phyloP scores from a whole-genome alignment of 2,329 filamentous ascomycete species.

The Pseudogymnoascus sp. region DNA sequence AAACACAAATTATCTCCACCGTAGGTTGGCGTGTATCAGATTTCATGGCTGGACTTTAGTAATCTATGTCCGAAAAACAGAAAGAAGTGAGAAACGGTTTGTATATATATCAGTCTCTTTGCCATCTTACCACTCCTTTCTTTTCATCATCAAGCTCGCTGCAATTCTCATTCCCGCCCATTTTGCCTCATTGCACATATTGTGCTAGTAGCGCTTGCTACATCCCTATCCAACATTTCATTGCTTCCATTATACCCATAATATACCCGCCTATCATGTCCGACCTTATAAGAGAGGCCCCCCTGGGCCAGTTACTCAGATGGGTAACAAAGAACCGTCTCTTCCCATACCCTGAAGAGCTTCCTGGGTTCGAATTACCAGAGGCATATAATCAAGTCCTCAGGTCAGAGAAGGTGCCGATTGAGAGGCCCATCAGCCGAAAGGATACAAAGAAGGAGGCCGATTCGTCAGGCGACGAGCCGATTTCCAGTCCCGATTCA shows the following conservation, averaged over 20 bases:
- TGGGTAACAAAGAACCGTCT: conserved; percentile 44
- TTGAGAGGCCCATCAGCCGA: background rate
- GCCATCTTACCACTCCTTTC: background rate
- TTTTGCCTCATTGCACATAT: background rate
- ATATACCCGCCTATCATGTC: conserved; percentile 4
- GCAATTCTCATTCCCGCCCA: background rate
- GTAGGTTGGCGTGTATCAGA: background rate
- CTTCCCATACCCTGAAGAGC: conserved; percentile 55
- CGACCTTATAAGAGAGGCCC: conserved; percentile 45
- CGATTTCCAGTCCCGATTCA: conserved; percentile 16
- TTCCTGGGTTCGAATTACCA: conserved; percentile 46
- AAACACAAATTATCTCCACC: background rate
- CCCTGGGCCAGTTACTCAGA: conserved; percentile 52
- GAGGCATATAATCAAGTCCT: conserved; percentile 30
- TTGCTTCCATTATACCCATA: background rate
- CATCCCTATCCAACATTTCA: background rate
- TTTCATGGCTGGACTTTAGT: background rate
- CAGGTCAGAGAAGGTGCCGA: conserved; percentile 17
- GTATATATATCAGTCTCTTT: background rate
- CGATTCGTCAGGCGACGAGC: conserved; percentile 15
- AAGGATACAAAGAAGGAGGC: conserved; percentile 11
- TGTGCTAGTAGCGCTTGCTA: background rate
- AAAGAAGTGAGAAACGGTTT: background rate
- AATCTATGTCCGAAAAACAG: background rate
- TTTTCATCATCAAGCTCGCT: background rate